Base-by-base conservation (phyloP, 441 rosid genomes). In the Erodium moschatum region DNA sequence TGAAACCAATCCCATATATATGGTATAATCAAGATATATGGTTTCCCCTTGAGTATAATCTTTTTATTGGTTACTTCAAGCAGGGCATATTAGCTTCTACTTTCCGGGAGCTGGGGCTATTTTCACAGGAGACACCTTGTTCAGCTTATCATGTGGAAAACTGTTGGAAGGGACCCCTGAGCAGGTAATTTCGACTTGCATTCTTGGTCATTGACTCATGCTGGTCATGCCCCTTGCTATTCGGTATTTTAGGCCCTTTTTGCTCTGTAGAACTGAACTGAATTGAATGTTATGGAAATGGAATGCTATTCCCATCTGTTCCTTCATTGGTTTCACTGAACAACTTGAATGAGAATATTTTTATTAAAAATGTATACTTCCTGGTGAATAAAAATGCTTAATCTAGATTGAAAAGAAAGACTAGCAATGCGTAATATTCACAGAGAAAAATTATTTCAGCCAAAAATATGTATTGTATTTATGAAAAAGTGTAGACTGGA, bases 81-180 rank as follows among this genome's bases (percentile, higher is more conserved):
- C 82, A 94, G 99, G 97, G 56, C 99, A 94, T 66, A 80, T 94
- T 68, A 94, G 99, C 80, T 91, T 94, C 82, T 85, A 89, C 83
- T 94, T 94, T 77, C 97, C 97, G 21, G 84, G 91, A 73, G 85
- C 99, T 50, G 89, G 87, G 44, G 86, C 86, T 21, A 83, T 94
- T 73, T 94, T 94, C 77, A 87, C 97, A 4, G 99, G 99, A 76
- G 97, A 94, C 80, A 83, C 97, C 56, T 81, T 94, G 78, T 89
- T 91, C 79, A 94, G 99, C 89, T 86, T 94, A 83, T 89, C 97
- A 2, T 94, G 99, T 77, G 99, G 97, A 77, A 91, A 85, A 80
- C 95, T 88, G 75, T 86, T 91, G 62, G 99, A 91, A 81, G 99
- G 99, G 74, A 87, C 87, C 38, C 92, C 96, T n/a, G 87, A 84